phyloP scores from a whole-genome alignment of 2,329 filamentous ascomycete genomes.

The Clonostachys rhizophaga region DNA sequence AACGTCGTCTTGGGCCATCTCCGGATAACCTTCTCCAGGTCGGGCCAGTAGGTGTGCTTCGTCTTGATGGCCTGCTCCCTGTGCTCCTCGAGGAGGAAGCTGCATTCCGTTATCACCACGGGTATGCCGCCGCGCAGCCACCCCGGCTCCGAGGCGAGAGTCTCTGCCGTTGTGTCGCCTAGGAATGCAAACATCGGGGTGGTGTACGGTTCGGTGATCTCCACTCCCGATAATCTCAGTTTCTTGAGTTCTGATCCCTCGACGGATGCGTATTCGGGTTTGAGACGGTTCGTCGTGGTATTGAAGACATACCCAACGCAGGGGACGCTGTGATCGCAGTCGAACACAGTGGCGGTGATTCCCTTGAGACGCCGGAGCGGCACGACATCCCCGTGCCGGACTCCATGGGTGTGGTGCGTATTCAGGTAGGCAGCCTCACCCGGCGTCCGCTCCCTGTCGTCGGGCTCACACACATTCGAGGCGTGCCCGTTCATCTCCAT shows the following conservation, averaged over 20 bases:
- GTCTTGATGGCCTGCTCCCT: slow-evolving; percentile 35
- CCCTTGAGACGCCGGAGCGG: slow-evolving; percentile 24
- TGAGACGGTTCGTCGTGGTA: slow-evolving; percentile 28
- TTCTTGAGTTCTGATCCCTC: slow-evolving; percentile 27
- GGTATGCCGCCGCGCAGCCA: slow-evolving; percentile 31
- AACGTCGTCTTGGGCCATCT: slow-evolving; percentile 36
- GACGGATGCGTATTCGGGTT: slow-evolving; percentile 25
- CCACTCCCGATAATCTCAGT: slow-evolving; percentile 27
- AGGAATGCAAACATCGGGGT: slow-evolving; percentile 40
- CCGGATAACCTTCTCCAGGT: slow-evolving; percentile 36
- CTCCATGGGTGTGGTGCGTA: slow-evolving; percentile 32
- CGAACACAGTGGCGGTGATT: slow-evolving; percentile 34
- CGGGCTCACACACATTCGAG: neutral
- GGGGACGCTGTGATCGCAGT: slow-evolving; percentile 40
- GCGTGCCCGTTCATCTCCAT: neutral
- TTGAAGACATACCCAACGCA: slow-evolving; percentile 42
- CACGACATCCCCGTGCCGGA: slow-evolving; percentile 26
- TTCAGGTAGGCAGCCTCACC: slow-evolving; percentile 16
- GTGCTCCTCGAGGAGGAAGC: slow-evolving; percentile 38
- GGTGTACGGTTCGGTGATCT: slow-evolving; percentile 30
- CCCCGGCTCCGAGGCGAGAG: slow-evolving; percentile 27
- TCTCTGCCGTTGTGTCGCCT: slow-evolving; percentile 37
- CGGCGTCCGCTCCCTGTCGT: slow-evolving; percentile 2
- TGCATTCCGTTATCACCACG: slow-evolving; percentile 45
- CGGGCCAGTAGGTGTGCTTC: slow-evolving; percentile 40